These are phyloP conservation scores for Knoxia roxburghii DNA, from an alignment of 257 asterid species.

Conservation along the genomic window DNA sequence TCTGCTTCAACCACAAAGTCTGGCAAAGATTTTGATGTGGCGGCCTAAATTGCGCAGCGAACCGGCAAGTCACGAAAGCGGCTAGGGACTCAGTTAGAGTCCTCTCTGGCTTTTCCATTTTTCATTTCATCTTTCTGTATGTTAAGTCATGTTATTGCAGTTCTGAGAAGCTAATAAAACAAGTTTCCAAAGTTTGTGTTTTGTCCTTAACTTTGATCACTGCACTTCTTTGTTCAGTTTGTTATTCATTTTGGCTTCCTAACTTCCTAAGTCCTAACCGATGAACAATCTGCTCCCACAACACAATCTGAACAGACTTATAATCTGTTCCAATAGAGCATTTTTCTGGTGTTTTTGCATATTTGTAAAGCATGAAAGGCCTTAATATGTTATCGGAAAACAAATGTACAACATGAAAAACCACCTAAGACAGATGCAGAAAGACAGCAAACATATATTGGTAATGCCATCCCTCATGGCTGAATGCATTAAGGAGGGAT, in stretches of 20 bases:
- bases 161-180: constrained; percentile 5
- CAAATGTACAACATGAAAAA: too few species aligned
- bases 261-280: too few species aligned
- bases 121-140: constrained; percentile 6
- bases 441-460: neutral
- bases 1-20: constrained; percentile 2
- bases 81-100: constrained; percentile 50
- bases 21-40: constrained; percentile 9
- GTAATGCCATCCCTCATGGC: neutral
- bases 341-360: too few species aligned
- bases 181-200: neutral
- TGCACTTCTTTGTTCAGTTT: neutral
- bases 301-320: too few species aligned
- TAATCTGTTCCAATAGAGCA: too few species aligned
- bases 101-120: constrained; percentile 32
- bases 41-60: constrained; percentile 20
- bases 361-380: too few species aligned
- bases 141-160: constrained; percentile 7
- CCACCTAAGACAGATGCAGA: neutral
- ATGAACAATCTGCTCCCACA: too few species aligned
- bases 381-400: too few species aligned
- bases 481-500: neutral
- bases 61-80: constrained; percentile 71
- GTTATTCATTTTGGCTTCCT: too few species aligned
- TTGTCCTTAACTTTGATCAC: neutral